These are phyloP conservation scores for Penicillium olsonii DNA, from an alignment of 2,329 filamentous ascomycete genomes.

Conservation along the genomic window DNA sequence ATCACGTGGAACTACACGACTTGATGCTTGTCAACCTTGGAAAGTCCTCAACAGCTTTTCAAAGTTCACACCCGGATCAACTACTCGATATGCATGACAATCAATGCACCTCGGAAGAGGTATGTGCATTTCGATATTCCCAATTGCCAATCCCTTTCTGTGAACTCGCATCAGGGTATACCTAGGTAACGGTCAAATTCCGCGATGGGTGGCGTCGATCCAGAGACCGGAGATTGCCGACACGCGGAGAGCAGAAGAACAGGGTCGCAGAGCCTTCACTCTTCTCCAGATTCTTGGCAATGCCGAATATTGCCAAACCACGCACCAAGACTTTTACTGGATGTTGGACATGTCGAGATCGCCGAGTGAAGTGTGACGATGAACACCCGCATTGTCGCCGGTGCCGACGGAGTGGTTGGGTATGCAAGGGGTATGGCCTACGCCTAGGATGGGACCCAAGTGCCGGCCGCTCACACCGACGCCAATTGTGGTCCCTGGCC, in stretches of 20 bases:
- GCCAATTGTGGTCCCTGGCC: slow-evolving; percentile 13
- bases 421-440: slow-evolving; percentile 25
- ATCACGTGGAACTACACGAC: too few species aligned
- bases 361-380: slow-evolving; percentile 27
- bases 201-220: background rate
- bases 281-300: slow-evolving; percentile 11
- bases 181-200: background rate
- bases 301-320: slow-evolving; percentile 16
- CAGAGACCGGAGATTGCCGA: slow-evolving; percentile 13
- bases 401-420: slow-evolving; percentile 22
- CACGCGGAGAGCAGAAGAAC: slow-evolving; percentile 7
- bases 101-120: too few species aligned
- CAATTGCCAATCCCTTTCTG: too few species aligned
- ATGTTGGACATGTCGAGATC: slow-evolving; percentile 27
- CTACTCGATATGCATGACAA: too few species aligned
- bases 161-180: too few species aligned
- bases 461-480: slow-evolving; percentile 16
- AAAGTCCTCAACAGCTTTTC: too few species aligned
- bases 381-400: slow-evolving; percentile 21
- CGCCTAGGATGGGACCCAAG: slow-evolving; percentile 24
- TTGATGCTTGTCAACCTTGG: too few species aligned
- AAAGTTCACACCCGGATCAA: too few species aligned
- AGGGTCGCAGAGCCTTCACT: slow-evolving; percentile 7
- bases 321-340: slow-evolving; percentile 28
- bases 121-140: too few species aligned